A percentile compares a stretch with the other conserved stretches of the same genome.
phyloP scores from a whole-genome alignment of 225 moss, liverwort and hornwort species.

The Polytrichum commune region DNA sequence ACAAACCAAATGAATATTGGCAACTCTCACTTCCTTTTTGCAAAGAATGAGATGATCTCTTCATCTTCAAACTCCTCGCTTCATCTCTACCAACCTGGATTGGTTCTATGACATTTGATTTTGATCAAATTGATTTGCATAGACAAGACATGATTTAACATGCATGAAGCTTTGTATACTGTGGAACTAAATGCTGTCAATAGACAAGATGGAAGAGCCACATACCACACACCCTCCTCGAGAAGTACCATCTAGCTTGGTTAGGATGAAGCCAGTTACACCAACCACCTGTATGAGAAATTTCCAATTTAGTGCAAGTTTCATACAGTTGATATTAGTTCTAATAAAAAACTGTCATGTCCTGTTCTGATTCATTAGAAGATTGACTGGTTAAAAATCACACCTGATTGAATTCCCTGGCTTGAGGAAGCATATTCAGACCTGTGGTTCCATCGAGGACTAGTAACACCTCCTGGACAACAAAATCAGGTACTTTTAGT shows the following conservation, averaged over 20 bases:
- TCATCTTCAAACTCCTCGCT: background rate
- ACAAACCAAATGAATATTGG: background rate
- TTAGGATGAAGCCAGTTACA: conserved; percentile 88
- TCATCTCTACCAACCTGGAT: background rate
- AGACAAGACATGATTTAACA: too few relatives aligned
- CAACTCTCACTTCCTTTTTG: background rate
- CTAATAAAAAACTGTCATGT: too few relatives aligned
- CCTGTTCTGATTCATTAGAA: too few relatives aligned
- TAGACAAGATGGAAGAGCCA: conserved; percentile 7
- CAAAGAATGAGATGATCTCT: background rate
- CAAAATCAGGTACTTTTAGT: background rate
- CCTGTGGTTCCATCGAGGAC: conserved; percentile 99
- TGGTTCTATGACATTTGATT: too few relatives aligned
- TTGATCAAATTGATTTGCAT: too few relatives aligned
- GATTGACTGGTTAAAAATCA: too few relatives aligned
- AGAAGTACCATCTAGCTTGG: conserved; percentile 93
- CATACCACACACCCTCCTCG: conserved; percentile 96
- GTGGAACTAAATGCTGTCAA: too few relatives aligned
- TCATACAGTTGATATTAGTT: too few relatives aligned
- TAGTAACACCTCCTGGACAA: conserved; percentile 82
- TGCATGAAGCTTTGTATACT: too few relatives aligned
- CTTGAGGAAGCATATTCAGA: conserved; percentile 97
- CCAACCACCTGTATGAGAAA: conserved; percentile 61
- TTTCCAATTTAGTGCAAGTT: too few relatives aligned
- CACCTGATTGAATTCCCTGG: conserved; percentile 97